Evolutionary conservation across 106 monocot genomes (phyloP), one percentile per base, ranked within the genome.

Genomic region (Phalaenopsis equestris): DNA sequence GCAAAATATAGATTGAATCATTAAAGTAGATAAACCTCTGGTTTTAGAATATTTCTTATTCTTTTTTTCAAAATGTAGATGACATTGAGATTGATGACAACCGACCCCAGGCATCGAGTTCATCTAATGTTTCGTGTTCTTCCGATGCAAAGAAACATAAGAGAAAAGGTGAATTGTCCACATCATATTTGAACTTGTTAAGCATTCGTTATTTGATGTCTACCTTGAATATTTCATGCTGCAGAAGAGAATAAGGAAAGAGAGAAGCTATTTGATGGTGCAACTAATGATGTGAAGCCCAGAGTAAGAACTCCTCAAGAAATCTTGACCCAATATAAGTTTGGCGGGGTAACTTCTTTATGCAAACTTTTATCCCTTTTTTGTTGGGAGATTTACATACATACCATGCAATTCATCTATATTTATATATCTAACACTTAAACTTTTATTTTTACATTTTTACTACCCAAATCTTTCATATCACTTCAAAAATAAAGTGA

Each of bases 51-150:
- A 15, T 79, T 73, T 79, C 68, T 56, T 16, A 78, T 19, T 24
- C 42, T n/a, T 73, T 23, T 83, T 57, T 78, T 81, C 9, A 64
- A 17, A 61, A 16, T 92, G 85, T 86, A 98, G 98, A 98, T 90
- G 94, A 98, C 77, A 88, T 98, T 45, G 83, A 82, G 47, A 98
- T 98, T 86, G 98, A 98, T 84, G 94, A 97, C 72, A 77, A 67
- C 39, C 5, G 76, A 75, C 84, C 88, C 39, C 9, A 64, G 23
- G 76, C 80, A 87, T 78, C 92, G 0, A 81, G 84, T 78, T 78
- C 88, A 81, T 81, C 92, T 76, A 42, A 36, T 64, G 80, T 48
- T 75, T 45, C 8, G 9, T 47, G 47, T 75, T n/a, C 67, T 36
- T 79, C 78, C 41, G 36, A 56, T 21, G 38, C 75, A 41, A 81